Percentiles rank a stretch among this genome's conserved stretches.
phyloP scores from a whole-genome alignment of 148 eudicot species.

The Nepenthes mirabilis region DNA sequence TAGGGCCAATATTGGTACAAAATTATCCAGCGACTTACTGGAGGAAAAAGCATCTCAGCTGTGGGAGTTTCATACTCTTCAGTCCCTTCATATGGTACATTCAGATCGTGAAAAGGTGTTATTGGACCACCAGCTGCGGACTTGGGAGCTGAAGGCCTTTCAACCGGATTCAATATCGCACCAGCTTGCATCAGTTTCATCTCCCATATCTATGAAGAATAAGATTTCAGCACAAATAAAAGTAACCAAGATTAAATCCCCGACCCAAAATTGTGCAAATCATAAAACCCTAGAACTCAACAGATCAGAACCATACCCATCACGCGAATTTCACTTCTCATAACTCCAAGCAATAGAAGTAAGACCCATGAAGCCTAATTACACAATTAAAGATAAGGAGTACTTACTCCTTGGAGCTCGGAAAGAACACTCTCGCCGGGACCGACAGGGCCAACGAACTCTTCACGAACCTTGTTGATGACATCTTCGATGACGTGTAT shows the following conservation, averaged over 20 bases:
- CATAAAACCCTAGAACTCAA: slow-evolving; percentile 17
- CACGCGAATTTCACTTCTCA: background rate
- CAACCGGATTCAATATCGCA: slow-evolving; percentile 59
- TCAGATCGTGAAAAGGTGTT: slow-evolving; percentile 88
- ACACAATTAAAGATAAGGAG: background rate
- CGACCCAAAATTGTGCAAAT: slow-evolving; percentile 1
- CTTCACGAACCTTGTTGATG: slow-evolving; percentile 81
- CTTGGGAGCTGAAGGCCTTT: slow-evolving; percentile 42
- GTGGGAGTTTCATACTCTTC: slow-evolving; percentile 98
- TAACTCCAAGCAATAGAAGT: background rate
- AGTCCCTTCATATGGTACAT: slow-evolving; percentile 87
- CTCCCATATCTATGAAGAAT: slow-evolving; percentile 66
- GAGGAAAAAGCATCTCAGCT: slow-evolving; percentile 91
- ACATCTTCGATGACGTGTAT: slow-evolving; percentile 82
- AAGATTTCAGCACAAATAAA: slow-evolving; percentile 4
- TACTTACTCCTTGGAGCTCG: slow-evolving; percentile 69
- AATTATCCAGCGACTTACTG: slow-evolving; percentile 33
- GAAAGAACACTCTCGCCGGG: slow-evolving; percentile 63
- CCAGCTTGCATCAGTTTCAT: slow-evolving; percentile 87
- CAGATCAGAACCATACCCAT: background rate
- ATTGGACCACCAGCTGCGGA: slow-evolving; percentile 32
- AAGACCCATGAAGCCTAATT: slow-evolving; percentile 11
- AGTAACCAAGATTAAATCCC: background rate
- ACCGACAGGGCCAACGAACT: slow-evolving; percentile 56
- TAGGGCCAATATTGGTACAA: no score